These are phyloP conservation scores for Hymenoscyphus infarciens DNA, from an alignment of 2,329 filamentous ascomycete species.

Conservation along the genomic window DNA sequence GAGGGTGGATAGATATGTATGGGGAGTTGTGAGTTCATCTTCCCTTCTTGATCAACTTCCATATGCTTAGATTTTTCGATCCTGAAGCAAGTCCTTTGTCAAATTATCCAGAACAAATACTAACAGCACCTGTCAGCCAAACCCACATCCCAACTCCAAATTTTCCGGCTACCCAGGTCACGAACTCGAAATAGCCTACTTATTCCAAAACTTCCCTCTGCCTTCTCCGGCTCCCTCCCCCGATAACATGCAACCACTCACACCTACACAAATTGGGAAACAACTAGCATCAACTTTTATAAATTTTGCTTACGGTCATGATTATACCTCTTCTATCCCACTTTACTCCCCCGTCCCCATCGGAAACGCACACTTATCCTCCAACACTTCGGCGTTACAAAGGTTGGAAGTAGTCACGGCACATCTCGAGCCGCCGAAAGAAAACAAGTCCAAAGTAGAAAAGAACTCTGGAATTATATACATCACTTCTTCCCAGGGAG, in stretches of 20 bases:
- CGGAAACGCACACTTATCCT: neutral
- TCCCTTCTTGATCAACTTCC: neutral
- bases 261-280: neutral
- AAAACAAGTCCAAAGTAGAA: neutral
- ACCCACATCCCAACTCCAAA: constrained; percentile 10
- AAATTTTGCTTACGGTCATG: neutral
- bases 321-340: neutral
- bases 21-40: constrained; percentile 6
- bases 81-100: neutral
- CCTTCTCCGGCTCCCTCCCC: neutral
- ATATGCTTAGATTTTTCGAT: neutral
- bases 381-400: neutral
- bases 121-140: constrained; percentile 16
- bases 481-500: constrained; percentile 13
- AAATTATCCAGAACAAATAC: constrained; percentile 11
- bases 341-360: neutral
- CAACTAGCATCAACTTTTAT: constrained; percentile 4
- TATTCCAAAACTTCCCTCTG: constrained; percentile 15
- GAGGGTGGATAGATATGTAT: constrained; percentile 7
- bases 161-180: constrained; percentile 17
- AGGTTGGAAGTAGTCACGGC: neutral
- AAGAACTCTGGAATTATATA: neutral
- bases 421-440: neutral
- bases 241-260: neutral
- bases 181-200: constrained; percentile 19